Evolutionary conservation across 345 rosid species (phyloP), one percentile per base, ranked within the genome.

Genomic region (Anacardium occidentale): DNA sequence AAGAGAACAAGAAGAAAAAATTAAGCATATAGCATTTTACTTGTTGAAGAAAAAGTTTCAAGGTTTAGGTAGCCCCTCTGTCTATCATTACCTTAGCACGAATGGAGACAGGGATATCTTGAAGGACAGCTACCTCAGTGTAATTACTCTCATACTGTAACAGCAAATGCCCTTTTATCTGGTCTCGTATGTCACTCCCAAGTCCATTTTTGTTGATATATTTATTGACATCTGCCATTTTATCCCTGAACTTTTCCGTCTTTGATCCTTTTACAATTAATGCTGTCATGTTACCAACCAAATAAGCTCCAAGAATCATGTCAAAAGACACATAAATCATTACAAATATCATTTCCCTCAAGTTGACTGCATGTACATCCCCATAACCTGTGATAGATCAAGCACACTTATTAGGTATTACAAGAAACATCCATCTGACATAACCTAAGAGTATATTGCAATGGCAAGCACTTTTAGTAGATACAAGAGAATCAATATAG

Each of bases 211-310:
- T 89, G 76, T 92, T 92, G 94, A 95, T 89, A 69, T 84, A 95
- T 80, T 86, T 91, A n/a, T 78, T 83, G 32, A 91, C 87, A 72
- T 95, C 99, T 65, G 89, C 63, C 99, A 92, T 92, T 80, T 91
- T 95, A 70, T 95, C 99, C 82, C 99, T 90, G 54, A 88, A 95
- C 74, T 77, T 91, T 83, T 89, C 98, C 2, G 99, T 95, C 79
- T 95, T 95, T 48, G 99, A 95, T 68, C 99, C 99, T 87, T 95
- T 95, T 26, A 95, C 99, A 22, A 89, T 92, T 82, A 95, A 81
- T 10, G 99, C 99, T 40, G 99, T 95, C 90, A 92, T 95, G 83
- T 95, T 95, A 80, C 99, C 99, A 37, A 92, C 88, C 76, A 95
- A 80, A 80, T 95, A 95, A 15, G 99, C 98, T 64, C 99, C 94